A percentile compares a stretch with the other conserved stretches of the same genome.
Conservation (phyloP, 1,284 basidiomycete species). For the Xerocomus cyaneibrunnescens region DNA sequence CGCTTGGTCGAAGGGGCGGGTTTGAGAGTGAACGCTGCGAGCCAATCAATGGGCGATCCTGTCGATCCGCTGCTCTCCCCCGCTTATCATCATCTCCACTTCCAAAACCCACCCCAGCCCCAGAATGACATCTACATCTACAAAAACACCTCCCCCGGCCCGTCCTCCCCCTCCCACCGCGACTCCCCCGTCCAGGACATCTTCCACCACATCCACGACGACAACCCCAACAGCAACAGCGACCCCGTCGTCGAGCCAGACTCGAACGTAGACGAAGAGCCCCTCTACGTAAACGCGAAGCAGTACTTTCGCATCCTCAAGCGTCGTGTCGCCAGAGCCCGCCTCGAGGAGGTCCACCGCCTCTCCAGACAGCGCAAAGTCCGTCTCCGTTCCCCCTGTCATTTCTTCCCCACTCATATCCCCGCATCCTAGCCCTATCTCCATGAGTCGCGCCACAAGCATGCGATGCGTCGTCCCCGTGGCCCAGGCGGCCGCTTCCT, state of each 20-base stretch:
- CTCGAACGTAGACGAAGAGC: constrained; percentile 77
- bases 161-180: constrained; percentile 27
- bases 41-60: constrained; percentile 58
- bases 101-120: constrained; percentile 25
- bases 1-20: constrained; percentile 11
- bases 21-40: constrained; percentile 35
- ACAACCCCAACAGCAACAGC: constrained; percentile 9
- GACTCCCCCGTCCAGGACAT: constrained; percentile 32
- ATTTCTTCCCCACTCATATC: constrained; percentile 3
- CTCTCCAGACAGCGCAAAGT: constrained; percentile 92
- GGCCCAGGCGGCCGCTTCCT: constrained; percentile 97
- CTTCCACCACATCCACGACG: constrained; percentile 35
- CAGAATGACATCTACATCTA: constrained; percentile 35
- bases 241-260: constrained; percentile 27
- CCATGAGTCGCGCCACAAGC: constrained; percentile 96
- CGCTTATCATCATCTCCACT: constrained; percentile 56
- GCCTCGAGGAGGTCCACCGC: constrained; percentile 89
- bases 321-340: constrained; percentile 81
- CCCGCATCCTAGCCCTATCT: constrained; percentile 76
- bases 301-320: constrained; percentile 97
- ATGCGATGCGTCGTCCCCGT: constrained; percentile 94
- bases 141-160: constrained; percentile 30
- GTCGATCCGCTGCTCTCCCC: constrained; percentile 65
- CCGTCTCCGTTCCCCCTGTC: constrained; percentile 17
- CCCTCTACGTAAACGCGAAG: constrained; percentile 96